phyloP scores from a whole-genome alignment of 768 basidiomycete species.

The Neoboletus magnificus region DNA sequence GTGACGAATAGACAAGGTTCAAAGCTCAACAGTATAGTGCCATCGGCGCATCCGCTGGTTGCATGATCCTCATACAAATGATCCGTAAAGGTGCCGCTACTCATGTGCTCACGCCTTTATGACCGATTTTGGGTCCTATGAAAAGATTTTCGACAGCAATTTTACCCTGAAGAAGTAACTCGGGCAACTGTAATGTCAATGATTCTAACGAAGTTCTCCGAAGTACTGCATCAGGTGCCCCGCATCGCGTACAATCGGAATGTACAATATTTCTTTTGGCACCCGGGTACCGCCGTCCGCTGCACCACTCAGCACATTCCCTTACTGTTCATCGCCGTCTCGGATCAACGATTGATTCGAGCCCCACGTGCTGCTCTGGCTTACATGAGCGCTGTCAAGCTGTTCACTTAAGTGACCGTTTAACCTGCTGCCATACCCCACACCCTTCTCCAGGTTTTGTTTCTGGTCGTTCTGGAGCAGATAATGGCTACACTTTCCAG shows the following conservation, averaged over 20 bases:
- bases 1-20: too few species aligned
- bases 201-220: constrained; percentile 4
- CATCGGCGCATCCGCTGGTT: too few species aligned
- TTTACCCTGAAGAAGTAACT: background rate
- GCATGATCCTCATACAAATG: background rate
- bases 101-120: background rate
- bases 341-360: constrained; percentile 1
- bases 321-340: constrained; percentile 2
- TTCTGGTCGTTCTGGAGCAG: background rate
- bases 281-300: background rate
- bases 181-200: background rate
- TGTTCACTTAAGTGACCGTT: background rate
- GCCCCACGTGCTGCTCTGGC: background rate
- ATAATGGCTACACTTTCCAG: constrained; percentile 16
- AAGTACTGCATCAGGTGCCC: too few species aligned
- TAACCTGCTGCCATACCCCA: background rate
- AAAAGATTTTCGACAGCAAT: background rate
- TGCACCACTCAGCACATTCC: background rate
- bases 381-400: constrained; percentile 8
- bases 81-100: background rate
- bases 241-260: background rate
- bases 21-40: too few species aligned
- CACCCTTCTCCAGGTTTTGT: background rate
- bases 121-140: background rate
- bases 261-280: background rate